phyloP scores from a whole-genome alignment of 371 early-diverging fungal species.

The Coemansia sp. region DNA sequence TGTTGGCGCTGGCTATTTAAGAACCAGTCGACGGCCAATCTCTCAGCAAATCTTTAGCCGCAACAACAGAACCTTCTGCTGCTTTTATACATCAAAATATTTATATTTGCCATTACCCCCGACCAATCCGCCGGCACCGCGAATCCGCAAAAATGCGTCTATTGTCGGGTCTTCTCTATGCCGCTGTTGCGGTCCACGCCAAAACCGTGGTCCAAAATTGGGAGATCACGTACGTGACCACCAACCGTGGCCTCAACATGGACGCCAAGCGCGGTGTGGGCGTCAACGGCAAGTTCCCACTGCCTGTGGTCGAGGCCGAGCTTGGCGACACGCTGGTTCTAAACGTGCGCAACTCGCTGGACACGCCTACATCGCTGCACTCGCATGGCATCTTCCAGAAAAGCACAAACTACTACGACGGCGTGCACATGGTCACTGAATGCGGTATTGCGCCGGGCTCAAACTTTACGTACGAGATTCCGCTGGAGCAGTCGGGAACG shows the following conservation, averaged over 20 bases:
- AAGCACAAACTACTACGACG: constrained; percentile 63
- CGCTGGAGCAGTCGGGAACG: constrained; percentile 64
- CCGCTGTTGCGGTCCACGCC: constrained; percentile 45
- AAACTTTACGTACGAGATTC: constrained; percentile 65
- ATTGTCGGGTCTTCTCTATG: not conserved
- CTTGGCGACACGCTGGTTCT: constrained; percentile 61
- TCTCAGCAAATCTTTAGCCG: not conserved
- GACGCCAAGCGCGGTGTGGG: constrained; percentile 64
- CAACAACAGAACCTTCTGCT: not conserved
- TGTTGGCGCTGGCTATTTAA: not conserved
- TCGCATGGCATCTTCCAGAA: constrained; percentile 69
- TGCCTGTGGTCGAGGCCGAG: constrained; percentile 43
- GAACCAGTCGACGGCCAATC: not conserved
- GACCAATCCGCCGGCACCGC: not conserved
- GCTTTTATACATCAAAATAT: not conserved
- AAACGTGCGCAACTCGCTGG: constrained; percentile 63
- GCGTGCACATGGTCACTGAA: constrained; percentile 63
- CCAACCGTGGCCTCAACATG: constrained; percentile 62
- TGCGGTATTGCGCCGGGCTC: constrained; percentile 58
- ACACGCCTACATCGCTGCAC: constrained; percentile 64
- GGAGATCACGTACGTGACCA: constrained; percentile 68
- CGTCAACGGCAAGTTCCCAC: constrained; percentile 72
- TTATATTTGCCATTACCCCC: not conserved
- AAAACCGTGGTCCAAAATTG: constrained; percentile 63
- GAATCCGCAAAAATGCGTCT: constrained; percentile 2